Percentiles rank a stretch among this genome's conserved stretches.
phyloP scores from a whole-genome alignment of 768 basidiomycete genomes.

The Mycena chlorophos region DNA sequence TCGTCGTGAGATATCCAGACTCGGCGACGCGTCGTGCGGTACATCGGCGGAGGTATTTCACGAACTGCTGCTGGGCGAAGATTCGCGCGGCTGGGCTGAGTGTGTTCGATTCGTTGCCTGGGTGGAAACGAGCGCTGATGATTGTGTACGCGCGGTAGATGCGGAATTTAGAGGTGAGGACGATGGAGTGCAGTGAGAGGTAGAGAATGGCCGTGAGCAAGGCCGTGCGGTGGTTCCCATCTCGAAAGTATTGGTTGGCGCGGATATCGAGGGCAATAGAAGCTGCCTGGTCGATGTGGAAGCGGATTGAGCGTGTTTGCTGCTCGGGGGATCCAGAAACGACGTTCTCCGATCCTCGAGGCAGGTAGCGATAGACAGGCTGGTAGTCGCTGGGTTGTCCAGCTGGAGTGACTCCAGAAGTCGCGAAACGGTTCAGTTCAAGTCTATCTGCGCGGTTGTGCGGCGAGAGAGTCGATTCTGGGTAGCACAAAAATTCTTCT shows the following conservation, averaged over 20 bases:
- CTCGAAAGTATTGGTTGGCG: slow-evolving; percentile 13
- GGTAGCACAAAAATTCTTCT: background rate
- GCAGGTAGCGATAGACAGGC: background rate
- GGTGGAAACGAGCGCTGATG: slow-evolving; percentile 18
- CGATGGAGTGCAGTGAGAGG: slow-evolving; percentile 10
- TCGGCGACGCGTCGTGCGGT: slow-evolving; percentile 1
- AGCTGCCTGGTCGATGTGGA: slow-evolving; percentile 3
- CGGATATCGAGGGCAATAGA: slow-evolving; percentile 14
- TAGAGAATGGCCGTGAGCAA: slow-evolving; percentile 7
- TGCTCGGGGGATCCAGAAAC: background rate
- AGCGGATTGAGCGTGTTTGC: background rate
- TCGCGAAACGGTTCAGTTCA: slow-evolving; percentile 17
- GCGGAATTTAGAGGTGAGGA: slow-evolving; percentile 16
- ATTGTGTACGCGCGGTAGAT: slow-evolving; percentile 18
- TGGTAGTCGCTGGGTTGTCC: slow-evolving; percentile 9
- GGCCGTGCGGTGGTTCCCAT: slow-evolving; percentile 19
- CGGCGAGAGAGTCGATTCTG: slow-evolving; percentile 1
- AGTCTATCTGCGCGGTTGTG: slow-evolving; percentile 5
- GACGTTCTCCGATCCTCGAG: too few species aligned
- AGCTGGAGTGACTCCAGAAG: slow-evolving; percentile 9
- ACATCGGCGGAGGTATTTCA: slow-evolving; percentile 10
- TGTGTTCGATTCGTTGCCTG: slow-evolving; percentile 19
- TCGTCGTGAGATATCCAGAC: background rate
- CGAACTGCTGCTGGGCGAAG: slow-evolving; percentile 2
- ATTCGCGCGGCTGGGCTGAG: slow-evolving; percentile 7